phyloP scores from a whole-genome alignment of 2,329 filamentous ascomycete genomes.

The Cladobotryum mycophilum region DNA sequence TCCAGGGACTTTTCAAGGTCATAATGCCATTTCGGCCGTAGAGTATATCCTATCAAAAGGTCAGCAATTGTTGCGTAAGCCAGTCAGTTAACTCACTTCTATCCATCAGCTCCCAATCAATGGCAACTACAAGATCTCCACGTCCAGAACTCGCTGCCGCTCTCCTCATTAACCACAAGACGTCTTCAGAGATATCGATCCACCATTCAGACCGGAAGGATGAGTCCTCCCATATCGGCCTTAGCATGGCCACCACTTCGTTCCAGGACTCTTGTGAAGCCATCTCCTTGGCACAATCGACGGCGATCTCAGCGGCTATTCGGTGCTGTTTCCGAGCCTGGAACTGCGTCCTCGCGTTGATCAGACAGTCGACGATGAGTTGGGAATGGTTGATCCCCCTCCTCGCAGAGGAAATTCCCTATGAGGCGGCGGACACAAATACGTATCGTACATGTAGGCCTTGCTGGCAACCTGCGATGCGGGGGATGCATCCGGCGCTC shows the following conservation, averaged over 20 bases:
- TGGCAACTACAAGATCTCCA: conserved; percentile 50
- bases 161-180: conserved; percentile 54
- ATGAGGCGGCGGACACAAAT: conserved; percentile 58
- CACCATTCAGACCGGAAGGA: conserved; percentile 54
- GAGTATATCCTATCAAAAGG: conserved; percentile 41
- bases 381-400: conserved; percentile 47
- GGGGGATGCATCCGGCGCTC: conserved; percentile 41
- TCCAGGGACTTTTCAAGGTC: conserved; percentile 53
- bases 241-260: conserved; percentile 46
- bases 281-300: conserved; percentile 53
- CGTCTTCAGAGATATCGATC: conserved; percentile 52
- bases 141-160: conserved; percentile 48
- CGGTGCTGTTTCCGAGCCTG: conserved; percentile 47
- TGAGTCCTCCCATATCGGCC: conserved; percentile 51
- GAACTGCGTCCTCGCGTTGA: conserved; percentile 48
- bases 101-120: conserved; percentile 61
- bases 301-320: conserved; percentile 47
- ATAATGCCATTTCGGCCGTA: conserved; percentile 53
- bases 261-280: conserved; percentile 45
- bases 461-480: conserved; percentile 42
- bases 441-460: conserved; percentile 55
- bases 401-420: conserved; percentile 51
- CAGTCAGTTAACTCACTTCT: conserved; percentile 39
- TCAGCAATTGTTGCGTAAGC: background rate
- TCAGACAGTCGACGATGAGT: conserved; percentile 48